Conservation (phyloP, 768 basidiomycete genomes). For the Lepiota subincarnata region DNA sequence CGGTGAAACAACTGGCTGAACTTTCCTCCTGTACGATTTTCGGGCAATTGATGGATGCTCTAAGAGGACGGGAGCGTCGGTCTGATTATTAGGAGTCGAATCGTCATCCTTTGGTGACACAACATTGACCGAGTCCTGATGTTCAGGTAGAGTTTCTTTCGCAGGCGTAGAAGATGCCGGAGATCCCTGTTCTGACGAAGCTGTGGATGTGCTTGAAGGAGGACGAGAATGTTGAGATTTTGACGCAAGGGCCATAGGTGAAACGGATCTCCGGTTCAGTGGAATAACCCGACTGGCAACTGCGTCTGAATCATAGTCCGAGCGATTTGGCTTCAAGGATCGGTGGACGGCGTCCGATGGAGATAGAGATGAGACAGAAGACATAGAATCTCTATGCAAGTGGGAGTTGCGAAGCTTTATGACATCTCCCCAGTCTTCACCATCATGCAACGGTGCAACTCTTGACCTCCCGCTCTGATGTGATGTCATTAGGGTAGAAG, state of each 20-base stretch:
- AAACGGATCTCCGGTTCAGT: slow-evolving; percentile 63
- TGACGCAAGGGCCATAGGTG: slow-evolving; percentile 64
- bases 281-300: slow-evolving; percentile 53
- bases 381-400: slow-evolving; percentile 52
- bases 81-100: slow-evolving; percentile 1
- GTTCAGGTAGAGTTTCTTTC: slow-evolving; percentile 16
- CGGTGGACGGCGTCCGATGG: slow-evolving; percentile 44
- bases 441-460: slow-evolving; percentile 15
- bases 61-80: background rate
- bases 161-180: slow-evolving; percentile 24
- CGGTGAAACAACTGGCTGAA: slow-evolving; percentile 20
- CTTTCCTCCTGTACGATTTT: slow-evolving; percentile 8
- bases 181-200: slow-evolving; percentile 38
- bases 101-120: slow-evolving; percentile 10
- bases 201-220: slow-evolving; percentile 37
- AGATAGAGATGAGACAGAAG: slow-evolving; percentile 62
- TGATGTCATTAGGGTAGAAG: slow-evolving; percentile 41
- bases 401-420: slow-evolving; percentile 34
- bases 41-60: slow-evolving; percentile 2
- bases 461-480: slow-evolving; percentile 18
- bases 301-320: slow-evolving; percentile 57
- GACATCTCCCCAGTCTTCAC: slow-evolving; percentile 46
- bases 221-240: slow-evolving; percentile 34
- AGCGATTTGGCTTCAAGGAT: slow-evolving; percentile 28
- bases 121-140: background rate